These are phyloP conservation scores for Jackrogersella multiformis DNA, from an alignment of 495 filamentous ascomycete species.

Conservation along the genomic window DNA sequence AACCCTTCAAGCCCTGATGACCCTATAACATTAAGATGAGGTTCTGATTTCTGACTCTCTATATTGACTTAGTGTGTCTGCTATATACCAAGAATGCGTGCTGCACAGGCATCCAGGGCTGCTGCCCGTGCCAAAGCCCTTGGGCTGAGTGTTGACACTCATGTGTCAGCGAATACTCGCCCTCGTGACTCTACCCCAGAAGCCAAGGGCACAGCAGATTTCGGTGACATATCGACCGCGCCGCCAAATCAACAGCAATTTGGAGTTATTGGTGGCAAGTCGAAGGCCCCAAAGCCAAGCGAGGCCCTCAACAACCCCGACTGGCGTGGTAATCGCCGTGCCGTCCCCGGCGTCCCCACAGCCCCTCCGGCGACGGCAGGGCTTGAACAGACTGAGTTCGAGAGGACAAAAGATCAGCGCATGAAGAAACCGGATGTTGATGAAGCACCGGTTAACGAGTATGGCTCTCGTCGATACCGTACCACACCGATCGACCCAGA, in stretches of 20 bases:
- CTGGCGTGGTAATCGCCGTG: slow-evolving; percentile 25
- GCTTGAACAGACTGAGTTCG: slow-evolving; percentile 11
- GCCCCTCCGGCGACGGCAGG: slow-evolving; percentile 9
- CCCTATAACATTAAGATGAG: background rate
- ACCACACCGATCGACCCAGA: slow-evolving; percentile 25
- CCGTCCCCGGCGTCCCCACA: background rate
- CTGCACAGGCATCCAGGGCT: slow-evolving; percentile 5
- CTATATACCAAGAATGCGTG: slow-evolving; percentile 12
- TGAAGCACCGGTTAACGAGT: background rate
- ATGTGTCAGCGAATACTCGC: background rate
- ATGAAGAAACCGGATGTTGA: slow-evolving; percentile 9
- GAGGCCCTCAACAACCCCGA: slow-evolving; percentile 26
- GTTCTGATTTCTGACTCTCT: background rate
- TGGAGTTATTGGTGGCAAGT: background rate
- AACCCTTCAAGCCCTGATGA: background rate
- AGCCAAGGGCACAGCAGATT: background rate
- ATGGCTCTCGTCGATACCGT: slow-evolving; percentile 9
- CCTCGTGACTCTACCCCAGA: background rate
- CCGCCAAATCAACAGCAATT: slow-evolving; percentile 2
- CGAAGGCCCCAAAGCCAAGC: background rate
- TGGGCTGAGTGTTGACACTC: slow-evolving; percentile 9
- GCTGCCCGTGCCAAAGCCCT: slow-evolving; percentile 4
- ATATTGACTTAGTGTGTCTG: background rate
- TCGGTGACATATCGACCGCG: background rate
- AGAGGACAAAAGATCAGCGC: background rate